Evolutionary conservation across 768 basidiomycete genomes (phyloP), one percentile per base, ranked within the genome.

Genomic region (Coprinellus micaceus): DNA sequence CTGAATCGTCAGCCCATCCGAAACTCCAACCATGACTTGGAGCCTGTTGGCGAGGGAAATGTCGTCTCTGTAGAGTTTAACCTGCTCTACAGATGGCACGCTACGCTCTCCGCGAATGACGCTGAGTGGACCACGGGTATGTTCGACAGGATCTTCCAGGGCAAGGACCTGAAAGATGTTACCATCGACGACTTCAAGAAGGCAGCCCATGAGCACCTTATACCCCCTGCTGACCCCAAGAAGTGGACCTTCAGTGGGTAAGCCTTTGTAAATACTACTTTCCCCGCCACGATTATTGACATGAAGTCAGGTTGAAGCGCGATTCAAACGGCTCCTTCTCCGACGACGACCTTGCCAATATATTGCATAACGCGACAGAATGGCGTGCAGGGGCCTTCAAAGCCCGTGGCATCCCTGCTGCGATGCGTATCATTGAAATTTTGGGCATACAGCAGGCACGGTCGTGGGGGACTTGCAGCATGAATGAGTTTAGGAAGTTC

Each of bases 61-160:
- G 83, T 82, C 36, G 82, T 83, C 56, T 89, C 89, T 0, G 66
- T 90, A 30, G 91, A 92, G 69, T 91, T 92, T 74, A 91, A 82
- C 60, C 70, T 82, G 2, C 67, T 82, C 21, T 82, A 82, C 68
- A 54, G 79, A 50, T 90, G 88, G 88, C 88, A 90, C 62, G 73
- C 88, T 19, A 76, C 84, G 1, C 64, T 87, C 1, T 83, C 82
- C 6, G 65, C 72, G 49, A 59, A 74, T 44, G 86, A 90, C 66
- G 75, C 78, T 0, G 54, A 73, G 44, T 88, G 86, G 86, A 74
- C 81, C 5, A 73, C 79, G 46, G 60, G 62, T 1, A 33, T 71
- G n/a, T 82, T 91, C 66, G 66, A 67, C 11, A 59, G 66, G 19
- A 36, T 78, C 25, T 81, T 86, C 44, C 60, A 67, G 1, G 72